Evolutionary conservation across 331 rosid genomes (phyloP), one percentile per base, ranked within the genome.

Genomic region (Dryas integrifolia): DNA sequence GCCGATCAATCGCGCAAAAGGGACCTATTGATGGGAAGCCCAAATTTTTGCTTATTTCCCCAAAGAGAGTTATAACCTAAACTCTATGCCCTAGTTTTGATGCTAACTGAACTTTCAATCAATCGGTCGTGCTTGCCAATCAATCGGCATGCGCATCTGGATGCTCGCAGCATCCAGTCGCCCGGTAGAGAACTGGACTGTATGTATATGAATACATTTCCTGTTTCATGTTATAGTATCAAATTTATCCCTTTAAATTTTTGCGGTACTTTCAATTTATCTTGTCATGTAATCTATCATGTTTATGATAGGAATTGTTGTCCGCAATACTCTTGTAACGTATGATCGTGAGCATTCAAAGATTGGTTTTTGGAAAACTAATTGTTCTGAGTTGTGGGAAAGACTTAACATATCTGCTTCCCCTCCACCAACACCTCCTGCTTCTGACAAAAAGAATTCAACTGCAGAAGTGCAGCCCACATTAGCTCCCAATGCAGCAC

Each of bases 311-410:
- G 99, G 98, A 49, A 95, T 95, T 45, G 10, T 95, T 73, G 99
- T 90, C 65, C 97, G 99, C 63, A 95, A 95, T 81, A 90, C 92
- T 65, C 92, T 95, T 80, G 97, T 95, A 43, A 88, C 43, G 68
- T 95, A 95, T 82, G 99, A 92, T 76, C 95, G 98, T 69, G 87
- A 85, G 81, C 77, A 82, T 84, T 69, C 88, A 14, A 90, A 82
- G 76, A 72, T 95, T 82, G 99, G 99, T 76, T 95, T 95, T 72
- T 92, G 97, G 99, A 92, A 95, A 86, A 95, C 99, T 65, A 95
- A 95, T 79, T 95, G 99, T 90, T 87, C 96, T 2, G 97, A 92
- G 85, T 74, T 92, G 75, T 95, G 96, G 98, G 91, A 90, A 82
- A 92, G 84, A 61, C 86, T 91, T 67, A 89, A 85, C 5, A 55